Evolutionary conservation across 257 asterid genomes (phyloP).

Genomic region (Asclepias syriaca): DNA sequence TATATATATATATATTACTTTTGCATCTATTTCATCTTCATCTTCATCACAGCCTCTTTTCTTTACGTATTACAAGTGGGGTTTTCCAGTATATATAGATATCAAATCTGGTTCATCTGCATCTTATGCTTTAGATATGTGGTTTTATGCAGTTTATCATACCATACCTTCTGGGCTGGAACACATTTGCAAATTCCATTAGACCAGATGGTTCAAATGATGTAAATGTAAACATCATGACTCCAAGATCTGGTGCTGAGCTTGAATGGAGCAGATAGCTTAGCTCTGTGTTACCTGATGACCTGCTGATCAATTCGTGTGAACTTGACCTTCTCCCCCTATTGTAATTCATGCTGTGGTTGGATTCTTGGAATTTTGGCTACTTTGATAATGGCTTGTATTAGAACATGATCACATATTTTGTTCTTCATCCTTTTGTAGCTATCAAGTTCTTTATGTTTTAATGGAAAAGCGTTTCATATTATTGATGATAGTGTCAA

Average conservation of each 20-base stretch:
- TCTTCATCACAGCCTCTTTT: neutral
- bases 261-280: conserved; percentile 76
- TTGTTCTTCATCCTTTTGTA: neutral
- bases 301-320: neutral
- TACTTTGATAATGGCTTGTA: neutral
- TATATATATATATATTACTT: neutral
- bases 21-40: neutral
- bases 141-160: conserved; percentile 58
- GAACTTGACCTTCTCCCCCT: neutral
- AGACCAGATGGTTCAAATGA: conserved; percentile 64
- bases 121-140: conserved; percentile 14
- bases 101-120: neutral
- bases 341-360: neutral
- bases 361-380: conserved; percentile 1
- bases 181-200: conserved; percentile 63
- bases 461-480: too few relatives aligned
- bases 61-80: neutral
- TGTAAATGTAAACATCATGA: conserved; percentile 34
- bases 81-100: neutral
- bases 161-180: conserved; percentile 91
- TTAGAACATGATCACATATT: neutral
- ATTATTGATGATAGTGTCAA: too few relatives aligned
- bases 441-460: neutral
- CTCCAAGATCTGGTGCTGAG: conserved; percentile 58
- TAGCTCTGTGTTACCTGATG: neutral